These are phyloP conservation scores for Spergularia marina DNA, from an alignment of 148 eudicot genomes.

Conservation along the genomic window DNA sequence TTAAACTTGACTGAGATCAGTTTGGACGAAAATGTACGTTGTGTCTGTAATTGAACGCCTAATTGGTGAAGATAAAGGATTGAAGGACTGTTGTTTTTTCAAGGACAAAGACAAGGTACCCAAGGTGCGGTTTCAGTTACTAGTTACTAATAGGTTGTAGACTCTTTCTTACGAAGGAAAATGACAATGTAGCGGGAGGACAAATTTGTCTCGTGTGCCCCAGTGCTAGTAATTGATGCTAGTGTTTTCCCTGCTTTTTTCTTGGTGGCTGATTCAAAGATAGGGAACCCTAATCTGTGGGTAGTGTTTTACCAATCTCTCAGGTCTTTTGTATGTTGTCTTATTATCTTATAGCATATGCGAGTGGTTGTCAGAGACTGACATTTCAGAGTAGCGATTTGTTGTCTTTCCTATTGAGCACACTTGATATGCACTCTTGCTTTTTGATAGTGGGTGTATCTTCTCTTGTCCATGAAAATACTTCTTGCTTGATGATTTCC, in stretches of 20 bases:
- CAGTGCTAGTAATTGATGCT: background rate
- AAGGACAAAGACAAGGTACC: background rate
- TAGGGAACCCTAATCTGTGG: background rate
- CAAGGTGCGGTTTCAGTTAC: background rate
- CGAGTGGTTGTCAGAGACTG: conserved; percentile 3
- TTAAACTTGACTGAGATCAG: too few species aligned
- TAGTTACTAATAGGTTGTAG: background rate
- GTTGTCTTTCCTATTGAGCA: background rate
- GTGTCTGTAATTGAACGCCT: too few species aligned
- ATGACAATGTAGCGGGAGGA: background rate
- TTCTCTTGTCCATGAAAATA: background rate
- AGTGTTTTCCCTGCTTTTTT: too few species aligned
- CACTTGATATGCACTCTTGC: background rate
- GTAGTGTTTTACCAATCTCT: background rate
- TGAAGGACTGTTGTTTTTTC: background rate
- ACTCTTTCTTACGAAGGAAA: background rate
- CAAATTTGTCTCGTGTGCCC: background rate
- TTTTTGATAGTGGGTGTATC: background rate
- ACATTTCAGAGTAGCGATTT: background rate
- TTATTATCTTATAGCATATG: background rate
- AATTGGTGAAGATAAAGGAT: background rate
- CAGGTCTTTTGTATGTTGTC: background rate
- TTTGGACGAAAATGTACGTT: too few species aligned
- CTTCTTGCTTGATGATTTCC: background rate
- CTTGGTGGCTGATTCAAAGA: too few species aligned